A percentile compares a stretch with the other conserved stretches of the same genome.
Conservation (phyloP, 129 eudicot genomes). For the Calendula officinalis region DNA sequence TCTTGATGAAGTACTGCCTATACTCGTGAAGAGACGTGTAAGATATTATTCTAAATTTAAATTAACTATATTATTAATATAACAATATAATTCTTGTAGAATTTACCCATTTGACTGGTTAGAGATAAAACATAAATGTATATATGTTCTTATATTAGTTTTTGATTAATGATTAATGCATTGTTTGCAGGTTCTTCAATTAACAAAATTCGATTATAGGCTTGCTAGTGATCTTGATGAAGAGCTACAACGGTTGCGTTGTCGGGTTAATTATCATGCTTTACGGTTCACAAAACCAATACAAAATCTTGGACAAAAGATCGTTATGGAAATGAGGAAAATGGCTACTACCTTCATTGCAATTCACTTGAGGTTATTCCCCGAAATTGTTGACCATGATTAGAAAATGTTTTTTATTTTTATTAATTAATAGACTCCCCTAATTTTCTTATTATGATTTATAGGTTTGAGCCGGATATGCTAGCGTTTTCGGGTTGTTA, state of each 20-base stretch:
- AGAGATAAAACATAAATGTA: background rate
- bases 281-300: conserved; percentile 84
- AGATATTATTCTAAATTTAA: too few species aligned
- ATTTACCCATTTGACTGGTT: too few species aligned
- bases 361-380: conserved; percentile 82
- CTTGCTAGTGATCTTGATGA: conserved; percentile 87
- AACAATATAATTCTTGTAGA: too few species aligned
- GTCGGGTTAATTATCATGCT: conserved; percentile 93
- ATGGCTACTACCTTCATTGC: conserved; percentile 85
- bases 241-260: conserved; percentile 81
- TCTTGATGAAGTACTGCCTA: conserved; percentile 77
- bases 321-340: conserved; percentile 74
- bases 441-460: background rate
- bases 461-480: conserved; percentile 98
- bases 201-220: conserved; percentile 94
- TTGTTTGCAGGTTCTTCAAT: conserved; percentile 81
- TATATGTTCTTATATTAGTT: background rate
- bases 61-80: too few species aligned
- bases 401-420: too few species aligned
- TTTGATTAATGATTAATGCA: background rate
- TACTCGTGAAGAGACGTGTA: conserved; percentile 82
- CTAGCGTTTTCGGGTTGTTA: conserved; percentile 98
- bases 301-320: conserved; percentile 61
- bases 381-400: too few species aligned
- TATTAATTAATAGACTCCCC: background rate